Percentiles rank a stretch among this genome's conserved stretches.
Evolutionary conservation across 1,284 basidiomycete genomes (phyloP).

Genomic region (Porodaedalea pini): DNA sequence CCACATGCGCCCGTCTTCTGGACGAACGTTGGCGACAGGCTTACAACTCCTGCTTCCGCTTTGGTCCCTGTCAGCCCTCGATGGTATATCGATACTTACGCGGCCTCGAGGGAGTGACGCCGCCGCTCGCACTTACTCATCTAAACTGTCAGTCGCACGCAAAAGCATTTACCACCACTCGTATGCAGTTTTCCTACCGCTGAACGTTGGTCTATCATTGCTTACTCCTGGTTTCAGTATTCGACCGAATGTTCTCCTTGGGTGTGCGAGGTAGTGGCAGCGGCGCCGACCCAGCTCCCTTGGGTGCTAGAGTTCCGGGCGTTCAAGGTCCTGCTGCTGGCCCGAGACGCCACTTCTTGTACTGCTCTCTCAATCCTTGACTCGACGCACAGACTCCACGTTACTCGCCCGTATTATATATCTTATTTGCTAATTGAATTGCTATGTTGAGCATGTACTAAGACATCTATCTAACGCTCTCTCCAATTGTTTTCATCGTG

Average conservation of each 20-base stretch:
- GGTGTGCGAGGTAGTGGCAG: constrained; percentile 70
- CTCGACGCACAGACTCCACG: background rate
- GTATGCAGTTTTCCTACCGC: constrained; percentile 45
- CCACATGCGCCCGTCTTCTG: constrained; percentile 77
- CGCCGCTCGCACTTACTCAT: constrained; percentile 75
- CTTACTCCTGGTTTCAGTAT: constrained; percentile 54
- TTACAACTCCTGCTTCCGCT: constrained; percentile 82
- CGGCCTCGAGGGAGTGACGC: constrained; percentile 77
- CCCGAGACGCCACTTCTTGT: constrained; percentile 76
- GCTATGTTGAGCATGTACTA: too few species aligned
- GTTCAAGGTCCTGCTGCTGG: constrained; percentile 61
- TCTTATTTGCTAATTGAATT: too few species aligned
- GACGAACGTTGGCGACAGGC: constrained; percentile 93
- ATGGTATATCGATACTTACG: constrained; percentile 88
- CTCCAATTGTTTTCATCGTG: background rate
- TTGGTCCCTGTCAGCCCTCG: constrained; percentile 84
- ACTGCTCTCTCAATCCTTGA: constrained; percentile 58
- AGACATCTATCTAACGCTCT: too few species aligned
- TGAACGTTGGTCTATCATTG: constrained; percentile 5
- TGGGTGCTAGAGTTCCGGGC: constrained; percentile 58
- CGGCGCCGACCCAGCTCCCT: constrained; percentile 43
- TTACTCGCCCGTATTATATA: too few species aligned
- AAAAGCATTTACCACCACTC: constrained; percentile 78
- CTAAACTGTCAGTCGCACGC: constrained; percentile 85
- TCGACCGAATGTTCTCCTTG: constrained; percentile 88